Conservation (phyloP, 495 filamentous ascomycete genomes). For the Friedmanniomyces endolithicus region DNA sequence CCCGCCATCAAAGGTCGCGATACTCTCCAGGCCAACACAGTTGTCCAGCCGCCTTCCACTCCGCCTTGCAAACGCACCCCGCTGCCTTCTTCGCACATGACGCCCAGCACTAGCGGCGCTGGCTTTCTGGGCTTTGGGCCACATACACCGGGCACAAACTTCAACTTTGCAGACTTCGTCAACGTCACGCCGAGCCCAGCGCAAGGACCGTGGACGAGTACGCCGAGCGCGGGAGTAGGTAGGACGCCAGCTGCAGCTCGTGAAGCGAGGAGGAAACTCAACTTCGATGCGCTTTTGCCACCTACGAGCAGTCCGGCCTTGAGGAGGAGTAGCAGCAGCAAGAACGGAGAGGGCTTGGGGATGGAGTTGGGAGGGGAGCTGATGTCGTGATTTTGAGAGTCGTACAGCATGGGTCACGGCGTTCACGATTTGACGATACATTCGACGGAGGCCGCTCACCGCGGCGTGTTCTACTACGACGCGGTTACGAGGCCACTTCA, state of each 20-base stretch:
- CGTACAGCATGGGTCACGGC: conserved; percentile 1
- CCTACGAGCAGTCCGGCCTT: conserved; percentile 34
- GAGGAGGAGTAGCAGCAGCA: conserved; percentile 20
- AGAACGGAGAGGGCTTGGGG: conserved; percentile 26
- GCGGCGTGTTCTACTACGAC: neutral
- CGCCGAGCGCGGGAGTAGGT: conserved; percentile 25
- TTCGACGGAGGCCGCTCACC: neutral
- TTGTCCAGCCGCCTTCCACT: conserved; percentile 64
- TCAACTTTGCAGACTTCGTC: conserved; percentile 94
- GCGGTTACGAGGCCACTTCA: neutral
- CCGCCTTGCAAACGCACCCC: conserved; percentile 69
- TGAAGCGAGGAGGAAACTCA: conserved; percentile 48
- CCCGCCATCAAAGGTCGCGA: conserved; percentile 42
- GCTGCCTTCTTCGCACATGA: conserved; percentile 79
- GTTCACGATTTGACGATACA: conserved; percentile 12
- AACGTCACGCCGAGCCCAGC: conserved; percentile 94
- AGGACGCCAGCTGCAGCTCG: conserved; percentile 49
- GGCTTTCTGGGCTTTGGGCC: conserved; percentile 44
- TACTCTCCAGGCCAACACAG: conserved; percentile 30
- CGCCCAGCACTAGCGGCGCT: conserved; percentile 55
- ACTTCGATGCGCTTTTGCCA: conserved; percentile 54
- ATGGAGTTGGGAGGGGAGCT: conserved; percentile 50
- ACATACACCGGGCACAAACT: conserved; percentile 51
- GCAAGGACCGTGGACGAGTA: conserved; percentile 57
- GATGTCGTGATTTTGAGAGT: conserved; percentile 21